Evolutionary conservation across 108 stramenopile genomes (phyloP).

Genomic region (Epipyxis sp.): DNA sequence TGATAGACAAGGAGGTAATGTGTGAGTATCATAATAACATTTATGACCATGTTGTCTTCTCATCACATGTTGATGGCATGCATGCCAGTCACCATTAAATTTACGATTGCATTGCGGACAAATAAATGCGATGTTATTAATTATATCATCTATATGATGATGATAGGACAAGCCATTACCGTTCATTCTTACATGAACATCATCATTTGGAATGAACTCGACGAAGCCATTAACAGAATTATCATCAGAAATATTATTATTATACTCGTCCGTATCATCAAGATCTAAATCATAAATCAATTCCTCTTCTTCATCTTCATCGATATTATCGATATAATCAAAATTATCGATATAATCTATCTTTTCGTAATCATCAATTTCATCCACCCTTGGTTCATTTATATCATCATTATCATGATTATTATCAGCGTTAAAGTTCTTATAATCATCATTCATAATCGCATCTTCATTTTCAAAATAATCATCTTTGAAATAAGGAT

Average conservation of each 20-base stretch:
- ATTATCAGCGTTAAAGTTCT: no score
- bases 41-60: constrained; percentile 72
- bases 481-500: constrained; percentile 49
- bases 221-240: no score
- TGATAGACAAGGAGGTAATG: constrained; percentile 74
- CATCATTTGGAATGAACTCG: no score
- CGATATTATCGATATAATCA: background rate
- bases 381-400: background rate
- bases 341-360: background rate
- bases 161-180: constrained; percentile 73
- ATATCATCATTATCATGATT: background rate
- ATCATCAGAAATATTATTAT: no score
- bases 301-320: background rate
- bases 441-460: no score
- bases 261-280: no score
- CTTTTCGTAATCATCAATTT: background rate
- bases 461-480: constrained; percentile 3
- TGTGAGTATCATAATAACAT: constrained; percentile 62
- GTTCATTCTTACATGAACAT: no score
- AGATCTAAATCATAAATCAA: background rate
- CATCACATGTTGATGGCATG: background rate
- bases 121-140: background rate
- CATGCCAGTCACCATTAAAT: background rate
- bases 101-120: no score
- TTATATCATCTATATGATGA: background rate